Evolutionary conservation across 1,284 basidiomycete species (phyloP).

Genomic region (Cryptococcus sp.): DNA sequence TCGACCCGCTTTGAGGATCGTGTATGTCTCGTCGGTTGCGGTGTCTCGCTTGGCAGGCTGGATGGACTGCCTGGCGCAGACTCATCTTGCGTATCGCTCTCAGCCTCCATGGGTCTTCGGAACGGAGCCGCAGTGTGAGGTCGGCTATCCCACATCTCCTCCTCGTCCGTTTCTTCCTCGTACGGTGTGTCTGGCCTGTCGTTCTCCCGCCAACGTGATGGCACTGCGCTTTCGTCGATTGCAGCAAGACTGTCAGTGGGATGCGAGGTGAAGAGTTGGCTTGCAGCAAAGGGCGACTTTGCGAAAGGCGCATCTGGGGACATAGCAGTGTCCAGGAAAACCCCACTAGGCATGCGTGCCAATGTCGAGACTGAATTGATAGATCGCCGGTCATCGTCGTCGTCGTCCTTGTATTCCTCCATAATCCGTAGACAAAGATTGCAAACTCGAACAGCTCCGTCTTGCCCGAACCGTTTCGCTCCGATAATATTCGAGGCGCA

Average conservation of each 20-base stretch:
- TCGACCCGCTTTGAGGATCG: constrained; percentile 13
- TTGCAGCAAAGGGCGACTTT: constrained; percentile 81
- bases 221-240: constrained; percentile 38
- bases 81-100: constrained; percentile 22
- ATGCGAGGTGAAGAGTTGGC: constrained; percentile 61
- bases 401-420: constrained; percentile 62
- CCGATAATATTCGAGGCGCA: constrained; percentile 98
- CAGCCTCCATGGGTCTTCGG: constrained; percentile 65
- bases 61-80: neutral
- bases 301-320: constrained; percentile 45
- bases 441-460: constrained; percentile 87
- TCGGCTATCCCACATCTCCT: constrained; percentile 48
- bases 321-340: constrained; percentile 43
- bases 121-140: constrained; percentile 63
- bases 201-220: constrained; percentile 22
- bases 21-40: neutral
- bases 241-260: constrained; percentile 38
- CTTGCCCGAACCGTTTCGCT: constrained; percentile 84
- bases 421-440: constrained; percentile 90
- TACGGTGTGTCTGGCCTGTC: constrained; percentile 34
- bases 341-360: constrained; percentile 23
- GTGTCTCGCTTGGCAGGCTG: neutral
- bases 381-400: constrained; percentile 50
- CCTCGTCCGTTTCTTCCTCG: constrained; percentile 40
- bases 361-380: constrained; percentile 38